Base-by-base conservation (phyloP, 1,139 yeast species). In the Tardiomyces blankii region DNA sequence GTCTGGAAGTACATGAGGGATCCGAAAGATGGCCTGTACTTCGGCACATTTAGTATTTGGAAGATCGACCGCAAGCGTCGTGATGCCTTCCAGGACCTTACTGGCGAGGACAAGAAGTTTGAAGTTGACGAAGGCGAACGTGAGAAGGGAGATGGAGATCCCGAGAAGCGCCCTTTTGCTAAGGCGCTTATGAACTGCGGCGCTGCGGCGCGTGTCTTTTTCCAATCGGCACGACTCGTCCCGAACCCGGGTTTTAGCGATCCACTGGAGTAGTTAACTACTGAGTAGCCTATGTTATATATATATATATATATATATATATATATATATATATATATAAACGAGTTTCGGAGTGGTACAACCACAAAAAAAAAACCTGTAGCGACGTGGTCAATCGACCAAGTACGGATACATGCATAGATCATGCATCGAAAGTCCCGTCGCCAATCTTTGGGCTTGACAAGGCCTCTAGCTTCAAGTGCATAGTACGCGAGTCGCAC, bases 151-250 rank as follows among this genome's bases (percentile, higher is more conserved):
- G 72, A 68, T 44, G 75, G 68, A 18, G 59, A 63, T 41, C 1
- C 46, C 50, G 67, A 60, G 40, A 49, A 65, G 49, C 53, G 76
- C 63, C 58, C 73, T 51, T 58, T 69, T 51, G 69, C 67, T 18
- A 78, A 80, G 58, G 75, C 80, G 49, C 66, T 81, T 53, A 80
- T 81, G 69, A 83, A 83, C 1, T 68, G 70, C 44, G 86, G 78
- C 9, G 68, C 83, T 6, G 87, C 86, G 18, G 85, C 86, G 3
- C 69, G 87, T 54, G 72, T 77, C 3, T 79, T 80, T 62, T 78
- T 79, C 64, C 86, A 80, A 60, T 81, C 80, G 38, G 86, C 82
- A 1, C 67, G 87, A 54, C 66, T 78, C 57, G 67, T 55, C 60
- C 82, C 64, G 49, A 25, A 12, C 11, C 9, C 35, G 5, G 35